These are phyloP conservation scores for Ulmus americana DNA, from an alignment of 331 rosid genomes.

Conservation along the genomic window DNA sequence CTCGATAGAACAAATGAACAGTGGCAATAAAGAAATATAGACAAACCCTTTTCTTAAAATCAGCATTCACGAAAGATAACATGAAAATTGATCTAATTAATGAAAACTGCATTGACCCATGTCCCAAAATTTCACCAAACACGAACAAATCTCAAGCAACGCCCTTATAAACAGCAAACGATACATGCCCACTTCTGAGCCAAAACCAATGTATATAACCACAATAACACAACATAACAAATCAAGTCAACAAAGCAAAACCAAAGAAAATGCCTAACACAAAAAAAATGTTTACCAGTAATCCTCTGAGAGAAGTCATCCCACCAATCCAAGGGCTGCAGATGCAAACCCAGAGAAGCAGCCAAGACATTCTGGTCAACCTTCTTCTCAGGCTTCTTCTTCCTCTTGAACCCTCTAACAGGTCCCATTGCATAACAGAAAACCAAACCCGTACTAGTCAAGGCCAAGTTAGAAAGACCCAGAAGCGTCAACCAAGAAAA, in stretches of 20 bases:
- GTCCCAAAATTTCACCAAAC: constrained; percentile 24
- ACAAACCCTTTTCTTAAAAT: background rate
- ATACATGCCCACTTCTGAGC: background rate
- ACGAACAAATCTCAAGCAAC: constrained; percentile 21
- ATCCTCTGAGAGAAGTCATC: constrained; percentile 64
- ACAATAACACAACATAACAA: constrained; percentile 5
- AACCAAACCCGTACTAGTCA: constrained; percentile 12
- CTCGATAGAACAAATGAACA: constrained; percentile 4
- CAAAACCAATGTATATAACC: constrained; percentile 13
- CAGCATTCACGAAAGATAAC: constrained; percentile 6
- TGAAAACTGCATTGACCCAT: constrained; percentile 27
- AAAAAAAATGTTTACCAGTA: constrained; percentile 38
- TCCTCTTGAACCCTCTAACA: constrained; percentile 71
- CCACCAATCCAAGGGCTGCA: constrained; percentile 81
- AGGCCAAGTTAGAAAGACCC: constrained; percentile 24
- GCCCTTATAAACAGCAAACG: constrained; percentile 12
- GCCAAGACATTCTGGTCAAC: constrained; percentile 47
- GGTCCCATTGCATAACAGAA: constrained; percentile 60
- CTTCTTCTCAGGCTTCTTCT: constrained; percentile 55
- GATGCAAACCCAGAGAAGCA: constrained; percentile 41
- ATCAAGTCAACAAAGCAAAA: constrained; percentile 8
- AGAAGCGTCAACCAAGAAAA: constrained; percentile 24
- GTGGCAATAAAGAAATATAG: constrained; percentile 6
- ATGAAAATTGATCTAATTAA: constrained; percentile 16
- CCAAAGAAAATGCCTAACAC: background rate